Evolutionary conservation across 176 grass and related monocot species (phyloP).

Genomic region (Carex parvula): DNA sequence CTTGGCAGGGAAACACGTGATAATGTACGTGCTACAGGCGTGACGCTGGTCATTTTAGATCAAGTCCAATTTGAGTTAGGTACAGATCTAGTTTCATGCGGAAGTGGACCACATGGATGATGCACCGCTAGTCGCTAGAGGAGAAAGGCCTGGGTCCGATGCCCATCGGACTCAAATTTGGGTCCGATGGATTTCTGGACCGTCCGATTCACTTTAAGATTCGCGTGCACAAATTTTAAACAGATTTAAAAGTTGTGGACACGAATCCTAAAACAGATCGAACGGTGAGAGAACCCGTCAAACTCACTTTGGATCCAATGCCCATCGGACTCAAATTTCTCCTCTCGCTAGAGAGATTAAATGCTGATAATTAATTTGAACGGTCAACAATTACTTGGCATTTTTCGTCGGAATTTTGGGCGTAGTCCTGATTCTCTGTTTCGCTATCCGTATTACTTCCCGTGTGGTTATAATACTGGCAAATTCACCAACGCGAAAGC

Average conservation of each 20-base stretch:
- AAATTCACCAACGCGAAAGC: too few species aligned
- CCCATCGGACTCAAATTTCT: too few species aligned
- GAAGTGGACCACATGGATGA: not conserved
- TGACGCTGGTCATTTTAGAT: not conserved
- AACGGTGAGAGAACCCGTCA: too few species aligned
- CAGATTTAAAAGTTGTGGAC: too few species aligned
- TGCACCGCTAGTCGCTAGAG: not conserved
- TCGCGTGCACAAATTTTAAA: too few species aligned
- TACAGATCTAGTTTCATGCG: not conserved
- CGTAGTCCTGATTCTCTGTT: not conserved
- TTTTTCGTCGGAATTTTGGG: not conserved
- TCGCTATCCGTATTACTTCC: not conserved
- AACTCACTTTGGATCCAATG: too few species aligned
- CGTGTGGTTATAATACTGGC: not conserved
- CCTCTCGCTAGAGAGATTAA: not conserved
- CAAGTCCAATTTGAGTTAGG: not conserved
- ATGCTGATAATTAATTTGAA: not conserved
- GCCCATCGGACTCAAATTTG: too few species aligned
- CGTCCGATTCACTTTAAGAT: too few species aligned
- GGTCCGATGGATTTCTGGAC: too few species aligned
- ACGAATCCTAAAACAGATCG: too few species aligned
- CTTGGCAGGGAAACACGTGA: not conserved
- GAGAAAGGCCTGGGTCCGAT: too few species aligned
- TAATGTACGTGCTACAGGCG: not conserved
- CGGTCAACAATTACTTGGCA: not conserved